Evolutionary conservation across 1,284 basidiomycete species (phyloP).

Genomic region (Cryptococcus sp.): DNA sequence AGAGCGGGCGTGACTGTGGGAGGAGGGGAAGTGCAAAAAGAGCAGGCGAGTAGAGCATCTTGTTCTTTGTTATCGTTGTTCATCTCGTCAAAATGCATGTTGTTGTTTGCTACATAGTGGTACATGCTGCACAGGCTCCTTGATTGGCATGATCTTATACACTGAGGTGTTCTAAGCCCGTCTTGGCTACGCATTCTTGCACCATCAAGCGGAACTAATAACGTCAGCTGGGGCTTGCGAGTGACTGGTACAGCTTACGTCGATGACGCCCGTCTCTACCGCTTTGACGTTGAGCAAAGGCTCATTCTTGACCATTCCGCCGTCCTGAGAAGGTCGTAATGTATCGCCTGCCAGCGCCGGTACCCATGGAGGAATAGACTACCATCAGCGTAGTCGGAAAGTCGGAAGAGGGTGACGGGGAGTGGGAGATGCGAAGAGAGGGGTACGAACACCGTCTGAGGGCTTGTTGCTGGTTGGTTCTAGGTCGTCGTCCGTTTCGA

Average conservation of each 20-base stretch:
- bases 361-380: conserved; percentile 56
- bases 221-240: neutral
- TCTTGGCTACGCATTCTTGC: conserved; percentile 41
- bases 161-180: conserved; percentile 20
- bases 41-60: too few species aligned
- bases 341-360: conserved; percentile 33
- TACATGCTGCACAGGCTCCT: too few species aligned
- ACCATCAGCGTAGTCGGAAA: conserved; percentile 25
- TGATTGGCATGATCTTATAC: too few species aligned
- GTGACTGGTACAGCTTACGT: conserved; percentile 52
- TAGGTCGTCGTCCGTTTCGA: conserved; percentile 70
- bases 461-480: conserved; percentile 54
- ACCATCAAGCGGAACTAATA: conserved; percentile 41
- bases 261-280: conserved; percentile 79
- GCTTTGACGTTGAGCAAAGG: conserved; percentile 58
- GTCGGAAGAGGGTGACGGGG: too few species aligned
- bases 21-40: conserved; percentile 1
- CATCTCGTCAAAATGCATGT: too few species aligned
- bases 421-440: neutral
- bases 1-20: too few species aligned
- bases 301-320: conserved; percentile 23
- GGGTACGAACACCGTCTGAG: conserved; percentile 46
- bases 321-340: conserved; percentile 16
- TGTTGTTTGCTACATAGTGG: neutral
- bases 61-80: too few species aligned